Evolutionary conservation across 2,329 filamentous ascomycete genomes (phyloP), one percentile per base, ranked within the genome.

Genomic region (Colletotrichum sansevieriae): DNA sequence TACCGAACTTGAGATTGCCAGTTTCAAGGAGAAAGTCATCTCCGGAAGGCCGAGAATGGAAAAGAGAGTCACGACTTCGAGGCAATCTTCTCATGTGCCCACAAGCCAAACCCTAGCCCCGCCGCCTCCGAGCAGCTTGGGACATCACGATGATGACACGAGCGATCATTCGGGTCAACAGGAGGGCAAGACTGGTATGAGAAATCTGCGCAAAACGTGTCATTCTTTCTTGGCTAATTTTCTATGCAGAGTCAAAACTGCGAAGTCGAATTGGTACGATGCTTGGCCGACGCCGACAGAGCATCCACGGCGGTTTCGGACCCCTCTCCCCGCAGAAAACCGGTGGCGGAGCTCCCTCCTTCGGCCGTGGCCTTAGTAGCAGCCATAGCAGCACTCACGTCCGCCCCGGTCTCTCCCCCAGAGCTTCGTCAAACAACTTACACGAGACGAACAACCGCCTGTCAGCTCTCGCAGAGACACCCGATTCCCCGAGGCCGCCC

Each of bases 1-100:
- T 77, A 97, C 95, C 0, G 88, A 90, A 18, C 92, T 92, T 75
- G 96, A 99, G 82, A 95, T 99, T 71, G 68, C 47, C 13, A 72
- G 70, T 58, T 72, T 72, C n/a, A 71, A 69, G 62, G 68, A 72
- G 58, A 68, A 65, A 43, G 49, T 69, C 15, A 37, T 69, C 13
- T 67, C 70, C 6, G 70, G 70, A 46, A 72, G 51, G 47, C 70
- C 68, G 29, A 62, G 78, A 72, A 46, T 83, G 39, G 82, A 83
- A 46, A 82, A 81, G 52, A 81, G 83, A 60, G 76, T 77, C 29
- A 77, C 82, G 9, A 80, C 81, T 0, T 70, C 67, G 6, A 76
- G 82, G 43, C 82, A 82, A 66, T 78, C 81, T 62, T 83, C 84
- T 0, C 85, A 80, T 15, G 72, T 76, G 6, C 66, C 56, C n/a